Base-by-base conservation (phyloP, 2,329 filamentous ascomycete species). In the Microcyclosporella mali region DNA sequence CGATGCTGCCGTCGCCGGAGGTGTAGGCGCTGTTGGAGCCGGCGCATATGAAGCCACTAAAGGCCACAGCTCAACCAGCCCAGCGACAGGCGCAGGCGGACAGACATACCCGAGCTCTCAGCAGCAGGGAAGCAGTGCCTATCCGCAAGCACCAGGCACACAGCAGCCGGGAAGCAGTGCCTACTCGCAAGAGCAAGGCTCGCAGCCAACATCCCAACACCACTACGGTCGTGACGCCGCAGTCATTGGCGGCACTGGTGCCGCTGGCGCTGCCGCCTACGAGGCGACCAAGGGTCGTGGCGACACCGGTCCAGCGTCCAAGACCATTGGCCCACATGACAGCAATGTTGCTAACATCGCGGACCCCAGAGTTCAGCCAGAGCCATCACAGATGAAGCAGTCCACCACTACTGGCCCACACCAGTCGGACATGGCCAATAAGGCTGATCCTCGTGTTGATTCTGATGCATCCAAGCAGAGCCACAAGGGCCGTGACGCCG, bases 151-250 rank as follows among this genome's bases (percentile, higher is more conserved):
- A n/a, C n/a, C n/a, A n/a, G n/a, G n/a, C n/a, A n/a, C n/a, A n/a
- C n/a, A n/a, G n/a, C n/a, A n/a, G n/a, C n/a, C n/a, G n/a, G n/a
- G n/a, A n/a, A n/a, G n/a, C n/a, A n/a, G n/a, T n/a, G n/a, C n/a
- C n/a, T n/a, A n/a, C n/a, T n/a, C n/a, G n/a, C n/a, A n/a, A n/a
- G n/a, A n/a, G n/a, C n/a, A n/a, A n/a, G n/a, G n/a, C n/a, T n/a
- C n/a, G n/a, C n/a, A n/a, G n/a, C n/a, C n/a, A n/a, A n/a, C n/a
- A n/a, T n/a, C n/a, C n/a, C 21, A 31, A 17, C 28, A 59, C 32
- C 59, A 62, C 36, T 52, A 57, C 32, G 59, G 58, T 25, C 56
- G 59, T 15, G 57, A 65, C 37, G 56, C 57, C 7, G 59, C 58
- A 14, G 16, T 60, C 2, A 60, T 45, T 6, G 60, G 51, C 29